Percentiles rank a stretch among this genome's conserved stretches.
phyloP scores from a whole-genome alignment of 2,329 filamentous ascomycete genomes.

The Ophiostoma fasciatum region DNA sequence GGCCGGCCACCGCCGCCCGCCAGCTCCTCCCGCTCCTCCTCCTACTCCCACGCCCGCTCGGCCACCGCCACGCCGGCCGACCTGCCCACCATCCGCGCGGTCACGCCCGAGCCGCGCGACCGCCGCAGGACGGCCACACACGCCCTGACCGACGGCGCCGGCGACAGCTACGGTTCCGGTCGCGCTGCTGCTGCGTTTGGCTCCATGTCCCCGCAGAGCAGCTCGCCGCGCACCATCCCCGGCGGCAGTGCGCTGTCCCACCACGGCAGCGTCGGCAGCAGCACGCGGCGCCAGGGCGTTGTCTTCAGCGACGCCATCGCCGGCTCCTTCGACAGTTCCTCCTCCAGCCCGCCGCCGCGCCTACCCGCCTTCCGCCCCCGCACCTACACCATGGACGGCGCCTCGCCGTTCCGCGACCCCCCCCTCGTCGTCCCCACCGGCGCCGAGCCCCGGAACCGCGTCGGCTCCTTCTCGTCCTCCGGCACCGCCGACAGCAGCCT shows the following conservation, averaged over 20 bases:
- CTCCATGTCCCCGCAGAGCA: slow-evolving; percentile 26
- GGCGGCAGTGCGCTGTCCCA: slow-evolving; percentile 23
- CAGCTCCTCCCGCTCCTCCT: slow-evolving; percentile 16
- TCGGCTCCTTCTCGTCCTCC: slow-evolving; percentile 56
- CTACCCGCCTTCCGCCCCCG: slow-evolving; percentile 31
- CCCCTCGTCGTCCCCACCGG: slow-evolving; percentile 23
- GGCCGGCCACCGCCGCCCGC: too few relatives aligned
- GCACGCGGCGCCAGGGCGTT: slow-evolving; percentile 37
- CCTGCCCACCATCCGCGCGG: slow-evolving; percentile 41
- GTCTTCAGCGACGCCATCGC: slow-evolving; percentile 44
- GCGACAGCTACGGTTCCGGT: not conserved
- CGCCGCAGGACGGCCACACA: slow-evolving; percentile 12
- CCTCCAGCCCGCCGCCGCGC: slow-evolving; percentile 26
- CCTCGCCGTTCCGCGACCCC: slow-evolving; percentile 29
- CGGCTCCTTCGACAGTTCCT: slow-evolving; percentile 32
- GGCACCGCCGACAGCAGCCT: slow-evolving; percentile 34
- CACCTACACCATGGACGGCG: slow-evolving; percentile 43
- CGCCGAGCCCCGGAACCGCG: slow-evolving; percentile 42
- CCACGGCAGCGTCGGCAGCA: slow-evolving; percentile 11
- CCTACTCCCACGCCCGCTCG: not conserved
- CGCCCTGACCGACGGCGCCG: slow-evolving; percentile 13
- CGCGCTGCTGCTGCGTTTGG: slow-evolving; percentile 14
- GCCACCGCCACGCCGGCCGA: not conserved
- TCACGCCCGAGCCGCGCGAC: slow-evolving; percentile 46
- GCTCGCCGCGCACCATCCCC: slow-evolving; percentile 32